Evolutionary conservation across 1,284 basidiomycete genomes (phyloP).

Genomic region (Melampsora medusae): DNA sequence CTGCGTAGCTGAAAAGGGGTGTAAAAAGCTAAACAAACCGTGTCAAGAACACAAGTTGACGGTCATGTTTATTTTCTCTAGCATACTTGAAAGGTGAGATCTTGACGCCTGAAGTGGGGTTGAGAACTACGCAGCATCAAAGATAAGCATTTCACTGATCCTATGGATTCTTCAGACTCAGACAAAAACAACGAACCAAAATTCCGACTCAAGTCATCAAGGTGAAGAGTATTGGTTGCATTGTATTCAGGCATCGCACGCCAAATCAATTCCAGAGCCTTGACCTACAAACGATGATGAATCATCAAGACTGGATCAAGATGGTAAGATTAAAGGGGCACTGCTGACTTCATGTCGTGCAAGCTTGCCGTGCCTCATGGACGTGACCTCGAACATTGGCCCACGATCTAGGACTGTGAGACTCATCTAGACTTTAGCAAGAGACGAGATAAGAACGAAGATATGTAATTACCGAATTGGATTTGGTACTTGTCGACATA

Average conservation of each 20-base stretch:
- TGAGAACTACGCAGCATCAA: constrained; percentile 77
- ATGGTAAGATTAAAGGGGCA: neutral
- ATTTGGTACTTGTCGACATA: constrained; percentile 63
- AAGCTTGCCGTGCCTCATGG: constrained; percentile 68
- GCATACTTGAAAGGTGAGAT: constrained; percentile 76
- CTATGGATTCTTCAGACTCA: neutral
- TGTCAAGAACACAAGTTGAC: constrained; percentile 36
- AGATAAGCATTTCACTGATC: constrained; percentile 6
- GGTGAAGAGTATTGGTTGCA: constrained; percentile 75
- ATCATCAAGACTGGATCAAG: constrained; percentile 48
- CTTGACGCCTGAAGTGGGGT: constrained; percentile 77
- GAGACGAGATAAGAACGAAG: constrained; percentile 58
- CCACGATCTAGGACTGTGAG: constrained; percentile 67
- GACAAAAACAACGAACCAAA: constrained; percentile 50
- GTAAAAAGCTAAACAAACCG: constrained; percentile 4
- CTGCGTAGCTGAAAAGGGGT: no score
- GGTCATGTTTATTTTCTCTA: constrained; percentile 40
- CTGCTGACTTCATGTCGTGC: constrained; percentile 66
- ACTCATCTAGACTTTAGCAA: constrained; percentile 37
- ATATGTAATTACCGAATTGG: constrained; percentile 57
- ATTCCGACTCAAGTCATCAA: constrained; percentile 69
- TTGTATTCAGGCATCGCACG: constrained; percentile 77
- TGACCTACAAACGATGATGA: constrained; percentile 58
- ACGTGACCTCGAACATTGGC: constrained; percentile 84
- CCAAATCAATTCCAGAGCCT: constrained; percentile 82